These are phyloP conservation scores for Suhomyces bolitotheri DNA, from an alignment of 1,139 yeast species.

Conservation along the genomic window DNA sequence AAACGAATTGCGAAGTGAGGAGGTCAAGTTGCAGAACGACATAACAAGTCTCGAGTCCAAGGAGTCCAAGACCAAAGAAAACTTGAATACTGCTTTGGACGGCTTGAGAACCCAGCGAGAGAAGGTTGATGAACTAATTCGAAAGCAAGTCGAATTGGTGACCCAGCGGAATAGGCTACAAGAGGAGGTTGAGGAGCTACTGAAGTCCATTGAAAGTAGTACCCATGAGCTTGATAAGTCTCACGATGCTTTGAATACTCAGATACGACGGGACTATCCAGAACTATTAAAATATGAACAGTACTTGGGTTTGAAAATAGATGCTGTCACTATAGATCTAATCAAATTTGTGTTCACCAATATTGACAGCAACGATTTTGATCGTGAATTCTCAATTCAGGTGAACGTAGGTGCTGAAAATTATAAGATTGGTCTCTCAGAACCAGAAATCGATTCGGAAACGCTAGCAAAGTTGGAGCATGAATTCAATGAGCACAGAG, in stretches of 20 bases:
- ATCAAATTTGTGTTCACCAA: constrained; percentile 44
- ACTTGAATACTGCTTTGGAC: constrained; percentile 21
- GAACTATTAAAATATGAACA: constrained; percentile 45
- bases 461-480: constrained; percentile 22
- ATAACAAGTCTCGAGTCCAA: constrained; percentile 23
- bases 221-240: constrained; percentile 22
- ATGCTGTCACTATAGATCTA: constrained; percentile 38
- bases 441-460: constrained; percentile 34
- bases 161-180: constrained; percentile 27
- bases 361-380: constrained; percentile 41
- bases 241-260: constrained; percentile 24
- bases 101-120: constrained; percentile 14
- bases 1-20: constrained; percentile 31
- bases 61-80: constrained; percentile 25
- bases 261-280: constrained; percentile 36
- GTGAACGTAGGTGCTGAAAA: constrained; percentile 38
- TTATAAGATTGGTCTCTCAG: constrained; percentile 32
- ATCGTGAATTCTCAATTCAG: constrained; percentile 38
- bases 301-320: constrained; percentile 47
- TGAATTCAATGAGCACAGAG: constrained; percentile 38
- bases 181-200: constrained; percentile 27
- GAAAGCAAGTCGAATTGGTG: constrained; percentile 25
- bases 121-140: constrained; percentile 30
- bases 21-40: constrained; percentile 25
- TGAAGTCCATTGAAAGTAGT: constrained; percentile 23